These are phyloP conservation scores for Monosporascus sp. DNA, from an alignment of 2,329 filamentous ascomycete genomes.

Conservation along the genomic window DNA sequence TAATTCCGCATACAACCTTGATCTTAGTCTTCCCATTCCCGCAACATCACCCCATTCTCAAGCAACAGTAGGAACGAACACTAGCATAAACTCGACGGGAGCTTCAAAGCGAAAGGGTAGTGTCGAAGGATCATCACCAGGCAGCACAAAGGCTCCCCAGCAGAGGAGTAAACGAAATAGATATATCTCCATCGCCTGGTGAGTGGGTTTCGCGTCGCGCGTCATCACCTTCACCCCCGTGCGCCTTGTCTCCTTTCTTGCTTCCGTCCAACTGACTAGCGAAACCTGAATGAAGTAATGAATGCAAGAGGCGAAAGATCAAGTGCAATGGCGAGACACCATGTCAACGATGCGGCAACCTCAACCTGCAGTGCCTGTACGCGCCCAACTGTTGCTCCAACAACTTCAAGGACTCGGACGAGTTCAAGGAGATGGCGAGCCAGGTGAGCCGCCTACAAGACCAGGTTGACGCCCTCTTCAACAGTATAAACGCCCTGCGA, in stretches of 20 bases:
- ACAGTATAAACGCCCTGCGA: constrained; percentile 64
- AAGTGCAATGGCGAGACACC: constrained; percentile 68
- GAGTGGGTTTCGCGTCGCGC: constrained; percentile 21
- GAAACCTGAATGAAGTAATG: constrained; percentile 49
- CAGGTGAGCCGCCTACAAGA: constrained; percentile 74
- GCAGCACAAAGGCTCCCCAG: constrained; percentile 11
- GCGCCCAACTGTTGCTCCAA: constrained; percentile 63
- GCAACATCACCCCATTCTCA: background rate
- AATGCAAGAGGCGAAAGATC: constrained; percentile 70
- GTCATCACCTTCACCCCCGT: background rate
- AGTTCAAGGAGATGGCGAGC: constrained; percentile 75
- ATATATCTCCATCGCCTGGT: constrained; percentile 61
- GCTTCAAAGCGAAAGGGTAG: constrained; percentile 21
- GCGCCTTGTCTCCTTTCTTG: background rate
- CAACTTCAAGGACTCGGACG: constrained; percentile 87
- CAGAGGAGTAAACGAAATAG: constrained; percentile 57
- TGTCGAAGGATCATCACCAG: constrained; percentile 16
- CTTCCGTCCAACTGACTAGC: background rate
- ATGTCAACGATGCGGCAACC: constrained; percentile 63
- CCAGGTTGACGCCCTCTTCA: constrained; percentile 74
- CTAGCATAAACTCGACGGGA: background rate
- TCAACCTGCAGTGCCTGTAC: constrained; percentile 62
- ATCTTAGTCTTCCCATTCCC: background rate
- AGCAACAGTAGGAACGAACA: constrained; percentile 2
- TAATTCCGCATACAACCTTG: constrained; percentile 9